These are phyloP conservation scores for Gracilariopsis chorda DNA, from an alignment of 23 red algal genomes.

Conservation along the genomic window DNA sequence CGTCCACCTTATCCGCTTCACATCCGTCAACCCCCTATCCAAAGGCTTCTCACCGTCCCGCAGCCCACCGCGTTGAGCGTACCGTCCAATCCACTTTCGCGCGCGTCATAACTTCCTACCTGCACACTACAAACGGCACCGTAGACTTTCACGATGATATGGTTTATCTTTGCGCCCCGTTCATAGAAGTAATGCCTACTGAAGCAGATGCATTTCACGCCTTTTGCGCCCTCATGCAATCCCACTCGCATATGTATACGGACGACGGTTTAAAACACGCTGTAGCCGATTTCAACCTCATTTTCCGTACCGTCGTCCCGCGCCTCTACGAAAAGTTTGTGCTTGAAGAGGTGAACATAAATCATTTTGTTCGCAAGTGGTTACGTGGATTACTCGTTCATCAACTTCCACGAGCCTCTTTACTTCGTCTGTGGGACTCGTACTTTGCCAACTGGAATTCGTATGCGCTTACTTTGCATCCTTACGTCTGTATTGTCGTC, in stretches of 20 bases:
- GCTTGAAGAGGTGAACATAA: conserved; percentile 78
- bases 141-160: conserved; percentile 59
- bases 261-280: conserved; percentile 47
- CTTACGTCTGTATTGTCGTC: conserved; percentile 90
- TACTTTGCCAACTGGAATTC: conserved; percentile 58
- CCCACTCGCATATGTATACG: conserved; percentile 53
- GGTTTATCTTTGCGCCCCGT: conserved; percentile 75
- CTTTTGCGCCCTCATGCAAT: conserved; percentile 71
- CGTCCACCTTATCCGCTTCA: neutral
- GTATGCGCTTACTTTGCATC: conserved; percentile 66
- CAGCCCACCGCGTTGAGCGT: conserved; percentile 1
- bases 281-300: conserved; percentile 62
- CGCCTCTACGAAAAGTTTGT: conserved; percentile 85
- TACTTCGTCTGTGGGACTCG: conserved; percentile 87
- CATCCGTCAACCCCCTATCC: neutral
- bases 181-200: conserved; percentile 63
- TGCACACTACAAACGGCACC: neutral
- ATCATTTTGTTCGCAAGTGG: conserved; percentile 77
- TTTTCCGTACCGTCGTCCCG: conserved; percentile 73
- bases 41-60: neutral
- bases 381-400: conserved; percentile 66
- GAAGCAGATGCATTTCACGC: conserved; percentile 74
- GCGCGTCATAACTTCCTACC: conserved; percentile 24
- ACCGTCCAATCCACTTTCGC: neutral
- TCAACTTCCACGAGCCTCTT: conserved; percentile 56